Base-by-base conservation (phyloP, 352 stramenopile species). In the Globisporangium abappressorium region DNA sequence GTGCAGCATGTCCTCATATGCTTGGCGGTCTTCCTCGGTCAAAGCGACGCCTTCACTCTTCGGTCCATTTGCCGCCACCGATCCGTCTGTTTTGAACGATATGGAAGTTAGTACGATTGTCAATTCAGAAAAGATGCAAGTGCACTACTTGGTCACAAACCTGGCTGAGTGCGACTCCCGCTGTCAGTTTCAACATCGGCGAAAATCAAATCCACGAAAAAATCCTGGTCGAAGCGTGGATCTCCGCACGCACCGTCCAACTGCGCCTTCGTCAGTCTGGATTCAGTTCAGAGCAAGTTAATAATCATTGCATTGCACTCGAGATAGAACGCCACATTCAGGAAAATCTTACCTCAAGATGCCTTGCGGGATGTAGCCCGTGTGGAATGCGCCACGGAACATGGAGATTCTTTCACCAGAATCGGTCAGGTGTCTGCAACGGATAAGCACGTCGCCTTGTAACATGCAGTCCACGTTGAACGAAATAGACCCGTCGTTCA, bases 311-410 rank as follows among this genome's bases (percentile, higher is more conserved):
- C 12, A 56, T 22, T 24, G 2, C 41, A 69, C 20, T 4, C 5
- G 57, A 51, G 9, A 62, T 9, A 38, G 51, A 36, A 8, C 57
- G 62, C 5, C n/a, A 59, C 24, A 14, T 24, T 8, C 18, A n/a
- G 18, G 6, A 24, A 51, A 62, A 30, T 9, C 72, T 28, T 79
- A 94, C 77, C 96, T 77, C 56, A 99, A 77, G 55, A 99, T 97
- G 22, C 96, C 95, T 38, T 97, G 89, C 5, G 96, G 95, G 49
- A 99, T 96, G 73, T 99, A 99, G 2, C 97, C 97, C n/a, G 97
- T 99, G 81, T 99, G 97, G 74, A 99, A 99, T 15, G 94, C 96
- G 9, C 94, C 96, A 61, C 97, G 91, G 76, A 99, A 99, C 95
- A 99, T 99, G 15, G 86, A 97, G 51, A 98, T 80, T 0, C 95